Base-by-base conservation (phyloP, 2,329 filamentous ascomycete species). In the Pyrenochaeta sp. region DNA sequence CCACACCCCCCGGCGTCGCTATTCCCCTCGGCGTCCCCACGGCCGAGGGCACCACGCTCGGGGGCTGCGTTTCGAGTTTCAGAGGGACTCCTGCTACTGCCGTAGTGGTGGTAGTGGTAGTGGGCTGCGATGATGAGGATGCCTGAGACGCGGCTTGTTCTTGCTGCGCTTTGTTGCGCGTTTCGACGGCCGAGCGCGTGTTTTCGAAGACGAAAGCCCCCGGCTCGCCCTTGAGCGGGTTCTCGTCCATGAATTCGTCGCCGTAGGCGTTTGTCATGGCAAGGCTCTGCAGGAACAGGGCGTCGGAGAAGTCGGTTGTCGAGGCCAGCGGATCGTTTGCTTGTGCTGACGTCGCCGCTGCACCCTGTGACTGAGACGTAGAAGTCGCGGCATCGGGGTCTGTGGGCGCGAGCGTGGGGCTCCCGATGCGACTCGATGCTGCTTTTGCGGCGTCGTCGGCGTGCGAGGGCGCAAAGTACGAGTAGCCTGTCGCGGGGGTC, bases 191-290 rank as follows among this genome's bases (percentile, higher is more conserved):
- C 22, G 70, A 66, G 18, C 65, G 68, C 2, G 76, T 75, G 22
- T 71, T 70, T 4, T 76, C 75, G 51, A 85, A 76, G 40, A 82
- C 79, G 54, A 87, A 85, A 4, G 77, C 78, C 20, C 84, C 84
- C 0, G 84, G 84, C 60, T 86, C 84, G 34, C 84, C 84, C 6
- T 79, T 72, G 10, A 87, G 68, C 0, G 84, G 82, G 47, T 80
- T 84, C 56, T 86, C 83, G 61, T 87, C 84, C 73, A 82, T 82
- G 68, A 77, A 86, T 51, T 86, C 83, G 52, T 83, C 77, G 10
- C 77, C 80, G 58, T 81, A 84, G 6, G 71, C 70, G 9, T 79
- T 69, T 17, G 78, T 76, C 22, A 85, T 72, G 23, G 63, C 68
- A 38, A 83, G 74, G 7, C 80, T 79, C 14, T 79, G 73, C 32